A percentile compares a stretch with the other conserved stretches of the same genome.
Conservation (phyloP, 2,329 filamentous ascomycete genomes). For the Knoxdaviesia proteae region DNA sequence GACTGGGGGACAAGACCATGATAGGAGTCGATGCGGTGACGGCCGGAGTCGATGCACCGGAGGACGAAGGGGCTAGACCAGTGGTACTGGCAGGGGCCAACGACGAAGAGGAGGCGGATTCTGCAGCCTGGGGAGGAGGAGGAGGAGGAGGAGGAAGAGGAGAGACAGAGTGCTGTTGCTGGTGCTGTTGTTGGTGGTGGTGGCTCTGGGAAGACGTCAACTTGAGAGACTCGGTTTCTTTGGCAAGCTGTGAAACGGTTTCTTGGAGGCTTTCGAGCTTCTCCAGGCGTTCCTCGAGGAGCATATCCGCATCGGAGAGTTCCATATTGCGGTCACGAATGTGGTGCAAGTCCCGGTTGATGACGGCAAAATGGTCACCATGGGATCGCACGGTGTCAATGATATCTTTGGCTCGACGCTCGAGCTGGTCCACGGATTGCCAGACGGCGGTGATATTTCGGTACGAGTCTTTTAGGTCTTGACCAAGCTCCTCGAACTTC, state of each 20-base stretch:
- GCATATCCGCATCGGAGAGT: conserved; percentile 26
- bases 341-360: background rate
- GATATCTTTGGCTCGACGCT: conserved; percentile 10
- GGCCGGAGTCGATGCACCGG: too few species aligned
- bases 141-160: too few species aligned
- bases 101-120: too few species aligned
- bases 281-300: conserved; percentile 33
- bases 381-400: conserved; percentile 3
- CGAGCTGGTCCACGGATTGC: conserved; percentile 26
- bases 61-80: too few species aligned
- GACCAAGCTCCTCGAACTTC: conserved; percentile 26
- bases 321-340: conserved; percentile 13
- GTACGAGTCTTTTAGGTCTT: conserved; percentile 33
- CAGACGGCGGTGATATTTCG: conserved; percentile 32
- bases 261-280: conserved; percentile 15
- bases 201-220: background rate
- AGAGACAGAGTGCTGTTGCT: background rate
- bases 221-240: background rate
- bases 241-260: background rate
- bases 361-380: conserved; percentile 14
- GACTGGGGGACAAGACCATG: too few species aligned
- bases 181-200: conserved; percentile 1
- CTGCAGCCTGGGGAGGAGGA: too few species aligned
- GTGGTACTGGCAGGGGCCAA: too few species aligned
- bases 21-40: too few species aligned